These are phyloP conservation scores for Misopates orontium DNA, from an alignment of 257 asterid species.

Conservation along the genomic window DNA sequence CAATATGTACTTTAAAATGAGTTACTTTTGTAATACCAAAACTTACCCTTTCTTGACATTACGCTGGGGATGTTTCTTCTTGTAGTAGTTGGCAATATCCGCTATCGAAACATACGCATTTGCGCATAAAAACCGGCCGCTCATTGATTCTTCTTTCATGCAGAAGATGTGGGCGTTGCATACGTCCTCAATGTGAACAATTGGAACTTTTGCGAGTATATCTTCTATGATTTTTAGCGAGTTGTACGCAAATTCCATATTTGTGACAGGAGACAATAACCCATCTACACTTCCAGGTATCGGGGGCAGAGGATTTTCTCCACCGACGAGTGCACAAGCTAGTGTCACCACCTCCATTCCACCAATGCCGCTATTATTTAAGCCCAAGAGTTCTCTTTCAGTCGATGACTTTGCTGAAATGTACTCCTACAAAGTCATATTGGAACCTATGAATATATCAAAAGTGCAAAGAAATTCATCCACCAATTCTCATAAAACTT, in stretches of 20 bases:
- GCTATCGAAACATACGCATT: conserved; percentile 12
- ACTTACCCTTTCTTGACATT: conserved; percentile 10
- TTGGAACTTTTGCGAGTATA: conserved; percentile 40
- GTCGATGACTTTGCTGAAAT: conserved; percentile 41
- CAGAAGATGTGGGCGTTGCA: conserved; percentile 42
- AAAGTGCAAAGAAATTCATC: too few relatives aligned
- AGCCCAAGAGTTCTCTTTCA: conserved; percentile 41
- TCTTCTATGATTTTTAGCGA: conserved; percentile 40
- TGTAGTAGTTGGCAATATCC: conserved; percentile 15
- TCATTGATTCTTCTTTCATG: conserved; percentile 24
- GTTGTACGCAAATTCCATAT: conserved; percentile 15
- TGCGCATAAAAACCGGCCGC: conserved; percentile 45
- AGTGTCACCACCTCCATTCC: conserved; percentile 43
- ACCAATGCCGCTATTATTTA: neutral
- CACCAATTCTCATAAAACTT: too few relatives aligned
- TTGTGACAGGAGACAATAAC: conserved; percentile 22
- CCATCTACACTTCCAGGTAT: conserved; percentile 15
- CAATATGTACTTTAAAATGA: neutral
- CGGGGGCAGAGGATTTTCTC: conserved; percentile 26
- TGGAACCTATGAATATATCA: too few relatives aligned
- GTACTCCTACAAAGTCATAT: conserved; percentile 30
- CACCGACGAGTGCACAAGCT: conserved; percentile 53
- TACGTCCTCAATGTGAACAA: conserved; percentile 44
- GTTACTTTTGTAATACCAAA: neutral
- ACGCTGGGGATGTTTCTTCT: conserved; percentile 13